These are phyloP conservation scores for Phyllostachys edulis DNA, from an alignment of 176 grass and related monocot species.

Conservation along the genomic window DNA sequence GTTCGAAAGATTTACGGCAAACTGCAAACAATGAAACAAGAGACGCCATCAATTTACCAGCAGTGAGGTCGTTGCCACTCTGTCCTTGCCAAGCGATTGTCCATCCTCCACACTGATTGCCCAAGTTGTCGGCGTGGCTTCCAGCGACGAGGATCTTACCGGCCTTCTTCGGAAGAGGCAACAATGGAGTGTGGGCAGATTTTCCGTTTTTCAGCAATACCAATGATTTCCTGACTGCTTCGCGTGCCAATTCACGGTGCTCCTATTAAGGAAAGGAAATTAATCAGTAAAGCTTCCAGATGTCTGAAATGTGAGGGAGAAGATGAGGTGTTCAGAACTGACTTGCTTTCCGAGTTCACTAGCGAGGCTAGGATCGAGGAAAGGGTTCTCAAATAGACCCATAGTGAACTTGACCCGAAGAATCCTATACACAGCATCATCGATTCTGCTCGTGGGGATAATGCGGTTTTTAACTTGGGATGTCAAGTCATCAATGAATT, in stretches of 20 bases:
- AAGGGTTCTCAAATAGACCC: conserved; percentile 73
- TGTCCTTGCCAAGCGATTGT: conserved; percentile 72
- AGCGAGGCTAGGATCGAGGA: conserved; percentile 44
- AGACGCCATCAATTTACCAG: conserved; percentile 23
- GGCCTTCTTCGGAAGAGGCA: conserved; percentile 67
- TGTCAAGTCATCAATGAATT: conserved; percentile 60
- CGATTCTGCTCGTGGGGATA: conserved; percentile 76
- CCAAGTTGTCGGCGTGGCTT: conserved; percentile 65
- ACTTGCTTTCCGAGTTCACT: conserved; percentile 59
- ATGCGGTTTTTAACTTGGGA: conserved; percentile 53
- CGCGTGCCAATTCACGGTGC: conserved; percentile 60
- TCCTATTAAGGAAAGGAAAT: conserved; percentile 28
- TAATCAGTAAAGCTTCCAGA: not conserved
- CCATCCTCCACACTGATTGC: conserved; percentile 75
- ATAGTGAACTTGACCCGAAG: conserved; percentile 75
- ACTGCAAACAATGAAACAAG: not conserved
- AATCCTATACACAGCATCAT: conserved; percentile 70
- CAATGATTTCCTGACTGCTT: conserved; percentile 72
- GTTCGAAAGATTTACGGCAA: not conserved
- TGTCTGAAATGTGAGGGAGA: not conserved
- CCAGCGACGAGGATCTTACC: conserved; percentile 63
- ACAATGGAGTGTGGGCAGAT: conserved; percentile 3
- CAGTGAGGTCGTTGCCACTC: conserved; percentile 51
- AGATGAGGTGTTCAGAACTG: not conserved
- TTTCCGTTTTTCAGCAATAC: conserved; percentile 81